Evolutionary conservation across 495 filamentous ascomycete species (phyloP).

Genomic region (Aspergillus nidulans): DNA sequence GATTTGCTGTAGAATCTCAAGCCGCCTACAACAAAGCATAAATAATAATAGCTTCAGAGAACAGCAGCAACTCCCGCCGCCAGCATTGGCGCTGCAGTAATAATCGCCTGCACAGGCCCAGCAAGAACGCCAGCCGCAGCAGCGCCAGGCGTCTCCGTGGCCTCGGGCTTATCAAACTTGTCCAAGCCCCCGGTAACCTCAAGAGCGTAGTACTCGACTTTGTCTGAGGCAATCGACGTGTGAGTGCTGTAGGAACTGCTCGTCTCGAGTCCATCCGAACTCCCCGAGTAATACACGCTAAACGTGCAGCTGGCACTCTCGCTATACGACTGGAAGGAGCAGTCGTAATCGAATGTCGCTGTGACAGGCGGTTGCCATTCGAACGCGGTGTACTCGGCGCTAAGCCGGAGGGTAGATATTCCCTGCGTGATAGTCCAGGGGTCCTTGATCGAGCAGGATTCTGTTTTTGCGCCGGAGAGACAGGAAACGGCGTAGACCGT

Average conservation of each 20-base stretch:
- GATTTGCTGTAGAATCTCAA: no score
- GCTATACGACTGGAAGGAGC: not conserved
- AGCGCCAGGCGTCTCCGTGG: conserved; percentile 8
- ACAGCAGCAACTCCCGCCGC: conserved; percentile 1
- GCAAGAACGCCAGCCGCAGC: not conserved
- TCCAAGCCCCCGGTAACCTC: not conserved
- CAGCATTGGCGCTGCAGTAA: not conserved
- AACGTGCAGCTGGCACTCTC: not conserved
- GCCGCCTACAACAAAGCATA: no score
- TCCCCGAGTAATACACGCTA: not conserved
- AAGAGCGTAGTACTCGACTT: not conserved
- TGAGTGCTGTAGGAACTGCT: not conserved
- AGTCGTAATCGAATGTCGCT: not conserved
- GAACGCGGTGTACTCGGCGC: not conserved
- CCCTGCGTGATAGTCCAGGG: conserved; percentile 3
- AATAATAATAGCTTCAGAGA: no score
- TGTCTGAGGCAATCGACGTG: not conserved
- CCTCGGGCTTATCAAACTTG: not conserved
- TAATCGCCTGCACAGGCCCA: not conserved
- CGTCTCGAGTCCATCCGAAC: not conserved
- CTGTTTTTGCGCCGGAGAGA: not conserved
- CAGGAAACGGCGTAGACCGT: conserved; percentile 1
- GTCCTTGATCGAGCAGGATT: not conserved
- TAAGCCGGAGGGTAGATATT: not conserved
- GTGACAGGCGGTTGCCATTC: not conserved